Conservation (phyloP, 306 rosid genomes). For the Corylus avellana region DNA sequence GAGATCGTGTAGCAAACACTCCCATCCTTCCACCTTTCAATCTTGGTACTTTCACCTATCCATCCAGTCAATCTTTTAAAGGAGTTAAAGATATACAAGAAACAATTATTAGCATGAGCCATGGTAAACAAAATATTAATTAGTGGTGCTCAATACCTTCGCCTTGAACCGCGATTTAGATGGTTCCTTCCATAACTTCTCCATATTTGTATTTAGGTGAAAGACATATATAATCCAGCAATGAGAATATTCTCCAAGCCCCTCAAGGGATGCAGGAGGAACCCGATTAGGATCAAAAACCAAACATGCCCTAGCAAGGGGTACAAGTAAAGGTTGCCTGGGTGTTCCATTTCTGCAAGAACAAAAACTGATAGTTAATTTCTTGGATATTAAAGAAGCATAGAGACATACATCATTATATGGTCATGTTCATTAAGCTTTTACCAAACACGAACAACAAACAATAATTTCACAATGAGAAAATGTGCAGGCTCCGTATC, state of each 20-base stretch:
- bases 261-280: constrained; percentile 89
- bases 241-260: constrained; percentile 85
- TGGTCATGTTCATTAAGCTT: background rate
- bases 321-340: constrained; percentile 90
- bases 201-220: constrained; percentile 86
- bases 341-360: constrained; percentile 88
- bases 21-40: constrained; percentile 84
- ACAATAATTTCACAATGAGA: background rate
- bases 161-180: constrained; percentile 84
- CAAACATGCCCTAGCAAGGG: constrained; percentile 89
- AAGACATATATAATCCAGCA: constrained; percentile 92
- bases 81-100: constrained; percentile 29
- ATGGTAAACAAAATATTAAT: constrained; percentile 20
- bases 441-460: background rate
- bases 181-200: constrained; percentile 87
- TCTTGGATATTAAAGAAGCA: constrained; percentile 19
- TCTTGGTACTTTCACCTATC: constrained; percentile 92
- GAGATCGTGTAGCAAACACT: constrained; percentile 90
- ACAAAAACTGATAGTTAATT: constrained; percentile 20
- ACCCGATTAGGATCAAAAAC: constrained; percentile 68
- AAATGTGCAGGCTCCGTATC: background rate
- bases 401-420: background rate
- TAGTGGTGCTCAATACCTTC: constrained; percentile 53
- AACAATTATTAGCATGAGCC: constrained; percentile 10
- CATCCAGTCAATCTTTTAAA: constrained; percentile 46